Conservation (phyloP, 345 rosid genomes). For the Moringa oleifera region DNA sequence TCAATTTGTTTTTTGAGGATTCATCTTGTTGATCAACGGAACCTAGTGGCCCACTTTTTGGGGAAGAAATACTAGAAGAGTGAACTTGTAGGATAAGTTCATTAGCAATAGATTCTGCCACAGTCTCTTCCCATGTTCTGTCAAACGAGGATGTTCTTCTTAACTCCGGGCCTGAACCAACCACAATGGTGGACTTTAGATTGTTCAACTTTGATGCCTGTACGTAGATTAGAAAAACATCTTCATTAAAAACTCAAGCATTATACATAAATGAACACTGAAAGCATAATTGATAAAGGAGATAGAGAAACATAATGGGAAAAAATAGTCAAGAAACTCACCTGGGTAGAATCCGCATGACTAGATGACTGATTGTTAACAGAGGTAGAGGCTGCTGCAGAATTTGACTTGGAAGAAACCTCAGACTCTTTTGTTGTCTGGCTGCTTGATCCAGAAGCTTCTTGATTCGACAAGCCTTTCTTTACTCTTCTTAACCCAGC, state of each 20-base stretch:
- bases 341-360: slow-evolving; percentile 36
- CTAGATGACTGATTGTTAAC: slow-evolving; percentile 25
- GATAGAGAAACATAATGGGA: neutral
- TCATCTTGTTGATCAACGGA: slow-evolving; percentile 69
- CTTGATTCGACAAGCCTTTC: slow-evolving; percentile 59
- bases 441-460: slow-evolving; percentile 48
- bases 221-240: slow-evolving; percentile 14
- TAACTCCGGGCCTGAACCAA: slow-evolving; percentile 50
- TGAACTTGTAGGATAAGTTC: slow-evolving; percentile 77
- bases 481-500: slow-evolving; percentile 74
- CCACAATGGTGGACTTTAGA: slow-evolving; percentile 31
- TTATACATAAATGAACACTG: neutral
- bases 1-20: slow-evolving; percentile 50
- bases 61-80: slow-evolving; percentile 45
- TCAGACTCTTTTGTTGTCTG: slow-evolving; percentile 61
- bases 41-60: slow-evolving; percentile 34
- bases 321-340: slow-evolving; percentile 20
- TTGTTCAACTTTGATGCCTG: slow-evolving; percentile 46
- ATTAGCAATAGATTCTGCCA: slow-evolving; percentile 83
- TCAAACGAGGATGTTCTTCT: slow-evolving; percentile 91
- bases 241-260: neutral
- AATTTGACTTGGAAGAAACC: slow-evolving; percentile 38
- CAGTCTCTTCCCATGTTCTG: slow-evolving; percentile 80
- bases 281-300: too few species aligned
- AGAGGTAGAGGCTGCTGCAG: slow-evolving; percentile 27